phyloP scores from a whole-genome alignment of 2,329 filamentous ascomycete species.

The Botrytis porri region DNA sequence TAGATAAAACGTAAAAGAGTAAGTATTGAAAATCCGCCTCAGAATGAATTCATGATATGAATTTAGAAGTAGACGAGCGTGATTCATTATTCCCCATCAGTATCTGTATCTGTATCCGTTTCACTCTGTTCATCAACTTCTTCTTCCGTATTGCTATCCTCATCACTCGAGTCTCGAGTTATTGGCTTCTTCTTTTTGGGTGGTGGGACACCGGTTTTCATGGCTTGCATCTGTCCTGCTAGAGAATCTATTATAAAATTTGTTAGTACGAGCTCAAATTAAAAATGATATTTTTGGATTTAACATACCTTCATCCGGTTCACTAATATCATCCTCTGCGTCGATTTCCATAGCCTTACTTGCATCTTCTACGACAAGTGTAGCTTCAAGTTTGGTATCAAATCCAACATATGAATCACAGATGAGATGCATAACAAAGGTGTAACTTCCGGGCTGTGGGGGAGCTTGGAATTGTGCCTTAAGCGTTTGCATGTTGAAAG shows the following conservation, averaged over 20 bases:
- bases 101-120: slow-evolving; percentile 63
- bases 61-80: not conserved
- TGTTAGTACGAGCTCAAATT: not conserved
- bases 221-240: slow-evolving; percentile 83
- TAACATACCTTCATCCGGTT: slow-evolving; percentile 90
- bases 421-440: slow-evolving; percentile 88
- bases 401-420: slow-evolving; percentile 96
- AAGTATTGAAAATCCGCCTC: not conserved
- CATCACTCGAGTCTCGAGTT: slow-evolving; percentile 63
- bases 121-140: slow-evolving; percentile 60
- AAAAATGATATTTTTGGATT: not conserved
- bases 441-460: slow-evolving; percentile 87
- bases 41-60: not conserved
- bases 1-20: not conserved
- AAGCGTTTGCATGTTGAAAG: slow-evolving; percentile 91
- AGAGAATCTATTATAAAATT: slow-evolving; percentile 63
- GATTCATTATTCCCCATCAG: slow-evolving; percentile 41
- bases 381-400: slow-evolving; percentile 88
- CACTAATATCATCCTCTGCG: slow-evolving; percentile 92
- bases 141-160: slow-evolving; percentile 77
- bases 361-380: slow-evolving; percentile 82
- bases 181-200: slow-evolving; percentile 58
- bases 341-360: slow-evolving; percentile 77
- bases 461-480: slow-evolving; percentile 97
- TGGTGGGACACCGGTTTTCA: slow-evolving; percentile 66